Base-by-base conservation (phyloP, 805 yeast species). In the Isabelozyma heimii region DNA sequence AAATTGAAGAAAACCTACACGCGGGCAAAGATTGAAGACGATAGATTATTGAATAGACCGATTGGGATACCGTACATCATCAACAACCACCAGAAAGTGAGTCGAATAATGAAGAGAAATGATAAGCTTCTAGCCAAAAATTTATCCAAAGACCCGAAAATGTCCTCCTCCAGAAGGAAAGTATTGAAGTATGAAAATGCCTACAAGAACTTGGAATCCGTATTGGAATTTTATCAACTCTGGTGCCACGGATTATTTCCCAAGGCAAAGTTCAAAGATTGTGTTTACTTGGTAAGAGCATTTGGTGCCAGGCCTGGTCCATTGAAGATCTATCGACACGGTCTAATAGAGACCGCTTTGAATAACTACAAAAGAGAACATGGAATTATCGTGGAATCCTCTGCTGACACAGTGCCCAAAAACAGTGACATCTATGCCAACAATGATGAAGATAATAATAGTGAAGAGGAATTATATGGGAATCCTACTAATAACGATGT, bases 201-300 rank as follows among this genome's bases (percentile, higher is more conserved):
- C 49, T 63, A 54, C 40, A 60, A 65, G 14, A 73, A 73, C 48
- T 53, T 73, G 43, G 55, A 67, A 2, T 58, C 70, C 1, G 62
- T 71, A 1, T 53, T 73, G 33, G 74, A 72, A 55, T 73, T 72
- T 55, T 73, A 73, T 57, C 77, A 73, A 52, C 59, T 73, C 24
- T 73, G 79, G 79, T 73, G 77, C 54, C 77, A 73, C 48, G 70
- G 75, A 1, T 70, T 90, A 37, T 89, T 79, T 60, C 96, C 97
- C 4, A 87, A 86, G 68, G 89, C 94, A 13, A 84, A 81, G 52
- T 88, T 91, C 54, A 72, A 73, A 43, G 95, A 89, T 62, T 84
- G 91, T 58, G 67, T 86, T 1, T 71, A 75, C 20, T 65, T 85
- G 55, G 65, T 84, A 44, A 72, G 77, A 39, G 66, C 73, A 13